These are phyloP conservation scores for Epichloe hybrida DNA, from an alignment of 2,329 filamentous ascomycete genomes.

Conservation along the genomic window DNA sequence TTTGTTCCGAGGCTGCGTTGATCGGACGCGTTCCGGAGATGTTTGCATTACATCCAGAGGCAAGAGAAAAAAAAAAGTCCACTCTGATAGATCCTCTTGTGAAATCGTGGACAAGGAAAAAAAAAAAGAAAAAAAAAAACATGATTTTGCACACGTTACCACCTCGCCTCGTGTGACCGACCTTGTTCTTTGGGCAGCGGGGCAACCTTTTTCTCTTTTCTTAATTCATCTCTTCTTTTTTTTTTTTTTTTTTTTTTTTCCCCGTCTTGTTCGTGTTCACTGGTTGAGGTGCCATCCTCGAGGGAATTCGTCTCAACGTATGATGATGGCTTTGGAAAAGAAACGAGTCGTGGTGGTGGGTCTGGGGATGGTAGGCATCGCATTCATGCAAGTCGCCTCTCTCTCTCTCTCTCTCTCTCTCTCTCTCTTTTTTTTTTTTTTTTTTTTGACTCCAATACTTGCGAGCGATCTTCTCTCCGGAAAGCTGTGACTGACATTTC, in stretches of 20 bases:
- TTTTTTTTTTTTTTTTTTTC: not conserved
- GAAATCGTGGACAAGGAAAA: not conserved
- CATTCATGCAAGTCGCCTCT: constrained; percentile 57
- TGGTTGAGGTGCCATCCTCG: too few species aligned
- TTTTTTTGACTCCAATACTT: not conserved
- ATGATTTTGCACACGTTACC: not conserved
- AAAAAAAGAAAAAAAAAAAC: too few species aligned
- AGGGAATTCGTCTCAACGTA: too few species aligned
- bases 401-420: too few species aligned
- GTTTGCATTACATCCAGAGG: not conserved
- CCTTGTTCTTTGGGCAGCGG: not conserved
- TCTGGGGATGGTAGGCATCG: constrained; percentile 81
- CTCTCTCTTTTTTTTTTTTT: too few species aligned
- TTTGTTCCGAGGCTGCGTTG: not conserved
- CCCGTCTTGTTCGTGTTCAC: too few species aligned
- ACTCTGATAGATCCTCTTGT: not conserved
- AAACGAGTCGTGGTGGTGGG: constrained; percentile 74
- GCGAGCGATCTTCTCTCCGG: too few species aligned
- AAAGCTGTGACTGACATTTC: not conserved
- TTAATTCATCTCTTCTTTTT: not conserved
- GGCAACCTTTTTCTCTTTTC: too few species aligned
- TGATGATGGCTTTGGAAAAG: constrained; percentile 4
- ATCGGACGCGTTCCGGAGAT: constrained; percentile 2
- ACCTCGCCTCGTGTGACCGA: too few species aligned
- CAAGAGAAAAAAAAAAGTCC: not conserved